phyloP scores from a whole-genome alignment of 176 grass and related monocot genomes.

The Avena insularis region DNA sequence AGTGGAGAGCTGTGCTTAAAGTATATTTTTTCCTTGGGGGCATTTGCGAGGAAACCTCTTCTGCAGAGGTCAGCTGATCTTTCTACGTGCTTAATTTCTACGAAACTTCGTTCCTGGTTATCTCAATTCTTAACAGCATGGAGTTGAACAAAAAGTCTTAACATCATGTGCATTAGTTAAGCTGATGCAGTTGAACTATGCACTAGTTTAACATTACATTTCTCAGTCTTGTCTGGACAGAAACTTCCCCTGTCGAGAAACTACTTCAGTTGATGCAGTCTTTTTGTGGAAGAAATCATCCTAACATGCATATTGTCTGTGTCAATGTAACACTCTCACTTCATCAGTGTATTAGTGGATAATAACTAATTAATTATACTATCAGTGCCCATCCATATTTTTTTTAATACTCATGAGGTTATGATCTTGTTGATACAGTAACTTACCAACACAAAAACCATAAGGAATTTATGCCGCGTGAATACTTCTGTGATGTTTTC shows the following conservation, averaged over 20 bases:
- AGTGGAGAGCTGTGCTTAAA: constrained; percentile 96
- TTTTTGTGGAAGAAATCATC: background rate
- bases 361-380: background rate
- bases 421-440: constrained; percentile 2
- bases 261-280: background rate
- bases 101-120: background rate
- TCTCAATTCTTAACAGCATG: constrained; percentile 4
- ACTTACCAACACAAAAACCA: background rate
- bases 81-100: constrained; percentile 14
- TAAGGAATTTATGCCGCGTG: background rate
- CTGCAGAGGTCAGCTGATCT: constrained; percentile 73
- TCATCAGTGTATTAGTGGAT: background rate
- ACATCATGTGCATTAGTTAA: background rate
- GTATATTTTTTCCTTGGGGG: constrained; percentile 93
- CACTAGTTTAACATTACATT: background rate
- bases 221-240: background rate
- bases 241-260: background rate
- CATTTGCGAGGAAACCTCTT: constrained; percentile 95
- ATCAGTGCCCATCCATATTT: background rate
- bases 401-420: background rate
- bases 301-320: background rate
- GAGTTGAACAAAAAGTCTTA: too few relatives aligned
- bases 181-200: background rate
- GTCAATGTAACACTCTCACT: background rate
- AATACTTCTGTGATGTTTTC: background rate